A percentile compares a stretch with the other conserved stretches of the same genome.
These are phyloP conservation scores for Toxicodendron radicans DNA, from an alignment of 345 rosid genomes.

Conservation along the genomic window DNA sequence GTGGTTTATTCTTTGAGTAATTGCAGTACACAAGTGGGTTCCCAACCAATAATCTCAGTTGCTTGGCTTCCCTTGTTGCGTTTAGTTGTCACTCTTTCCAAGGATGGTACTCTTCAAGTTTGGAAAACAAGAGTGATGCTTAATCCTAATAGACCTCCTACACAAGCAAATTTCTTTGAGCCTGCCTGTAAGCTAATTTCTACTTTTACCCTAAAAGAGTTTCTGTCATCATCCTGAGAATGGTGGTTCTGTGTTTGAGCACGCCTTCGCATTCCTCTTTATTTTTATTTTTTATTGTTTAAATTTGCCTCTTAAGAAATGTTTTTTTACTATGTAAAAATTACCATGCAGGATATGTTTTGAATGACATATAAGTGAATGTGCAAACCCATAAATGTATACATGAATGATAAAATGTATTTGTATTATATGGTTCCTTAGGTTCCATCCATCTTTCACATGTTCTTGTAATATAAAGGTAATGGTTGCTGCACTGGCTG, in stretches of 20 bases:
- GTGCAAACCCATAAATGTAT: background rate
- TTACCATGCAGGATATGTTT: too few species aligned
- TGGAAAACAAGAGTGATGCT: slow-evolving; percentile 83
- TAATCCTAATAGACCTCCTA: slow-evolving; percentile 88
- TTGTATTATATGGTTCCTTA: background rate
- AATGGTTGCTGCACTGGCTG: slow-evolving; percentile 9
- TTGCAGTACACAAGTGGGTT: slow-evolving; percentile 83
- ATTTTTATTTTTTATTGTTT: background rate
- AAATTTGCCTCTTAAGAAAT: background rate
- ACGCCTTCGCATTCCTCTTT: background rate
- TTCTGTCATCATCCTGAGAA: background rate
- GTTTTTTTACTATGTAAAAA: background rate
- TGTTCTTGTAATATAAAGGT: slow-evolving; percentile 2
- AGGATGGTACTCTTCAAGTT: slow-evolving; percentile 91
- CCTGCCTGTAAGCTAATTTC: slow-evolving; percentile 60
- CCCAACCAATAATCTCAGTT: slow-evolving; percentile 88
- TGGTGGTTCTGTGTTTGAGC: background rate
- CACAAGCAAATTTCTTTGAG: slow-evolving; percentile 93
- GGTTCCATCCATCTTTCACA: slow-evolving; percentile 1
- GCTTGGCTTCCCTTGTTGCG: slow-evolving; percentile 87
- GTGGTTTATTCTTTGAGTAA: slow-evolving; percentile 5
- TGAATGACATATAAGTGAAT: too few species aligned
- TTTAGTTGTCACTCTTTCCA: slow-evolving; percentile 79
- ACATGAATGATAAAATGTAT: background rate
- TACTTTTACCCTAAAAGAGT: background rate